These are phyloP conservation scores for Aureobasidium sp. DNA, from an alignment of 2,329 filamentous ascomycete genomes.

Conservation along the genomic window DNA sequence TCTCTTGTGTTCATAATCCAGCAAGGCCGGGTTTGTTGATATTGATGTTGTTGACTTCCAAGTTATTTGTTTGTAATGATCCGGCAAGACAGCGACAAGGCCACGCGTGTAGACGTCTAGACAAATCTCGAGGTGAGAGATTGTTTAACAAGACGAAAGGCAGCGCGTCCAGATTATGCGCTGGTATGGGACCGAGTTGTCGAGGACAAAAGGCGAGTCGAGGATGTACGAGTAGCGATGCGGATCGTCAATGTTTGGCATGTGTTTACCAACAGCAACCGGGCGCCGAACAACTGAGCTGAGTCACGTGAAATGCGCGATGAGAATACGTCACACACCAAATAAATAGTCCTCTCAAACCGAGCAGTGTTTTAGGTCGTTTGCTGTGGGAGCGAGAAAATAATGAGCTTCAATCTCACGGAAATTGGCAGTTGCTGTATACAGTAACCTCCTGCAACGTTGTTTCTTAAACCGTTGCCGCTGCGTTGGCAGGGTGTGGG, in stretches of 20 bases:
- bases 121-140: background rate
- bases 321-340: background rate
- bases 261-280: background rate
- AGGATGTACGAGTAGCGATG: constrained; percentile 1
- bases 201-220: constrained; percentile 4
- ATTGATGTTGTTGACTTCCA: constrained; percentile 11
- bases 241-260: background rate
- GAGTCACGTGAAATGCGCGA: background rate
- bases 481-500: background rate
- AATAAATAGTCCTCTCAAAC: background rate
- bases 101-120: constrained; percentile 2
- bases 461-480: constrained; percentile 1
- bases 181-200: background rate
- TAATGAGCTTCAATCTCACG: constrained; percentile 6
- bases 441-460: constrained; percentile 1
- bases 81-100: constrained; percentile 9
- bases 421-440: constrained; percentile 10
- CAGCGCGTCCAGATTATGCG: background rate
- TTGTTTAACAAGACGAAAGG: background rate
- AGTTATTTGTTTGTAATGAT: constrained; percentile 14
- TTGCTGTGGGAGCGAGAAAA: background rate
- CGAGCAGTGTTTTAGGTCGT: background rate
- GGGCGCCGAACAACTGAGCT: background rate
- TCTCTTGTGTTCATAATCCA: constrained; percentile 6
- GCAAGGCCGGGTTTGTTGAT: constrained; percentile 11